Base-by-base conservation (phyloP, 1,284 basidiomycete genomes). In the Waitea zeae region DNA sequence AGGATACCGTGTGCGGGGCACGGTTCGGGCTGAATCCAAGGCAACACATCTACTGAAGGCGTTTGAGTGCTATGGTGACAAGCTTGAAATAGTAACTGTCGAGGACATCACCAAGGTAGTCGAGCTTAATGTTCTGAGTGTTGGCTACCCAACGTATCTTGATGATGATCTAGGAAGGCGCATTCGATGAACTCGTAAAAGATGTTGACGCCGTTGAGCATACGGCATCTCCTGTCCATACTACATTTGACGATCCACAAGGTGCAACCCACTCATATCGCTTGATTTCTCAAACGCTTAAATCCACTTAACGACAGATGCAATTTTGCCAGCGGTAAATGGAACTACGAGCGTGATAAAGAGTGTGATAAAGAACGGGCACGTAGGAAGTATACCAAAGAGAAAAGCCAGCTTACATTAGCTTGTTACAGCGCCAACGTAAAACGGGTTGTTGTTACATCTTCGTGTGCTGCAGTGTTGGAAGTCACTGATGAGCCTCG, bases 371-470 rank as follows among this genome's bases (percentile, higher is more conserved):
- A 67, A 67, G 45, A 50, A 67, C 42, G 62, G 61, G 59, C 67
- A 43, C 33, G 56, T 50, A 6, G n/a, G n/a, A n/a, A n/a, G n/a
- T n/a, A n/a, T n/a, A n/a, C n/a, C n/a, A n/a, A n/a, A n/a, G n/a
- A n/a, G n/a, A n/a, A n/a, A n/a, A n/a, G n/a, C n/a, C n/a, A n/a
- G n/a, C n/a, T n/a, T n/a, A n/a, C n/a, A n/a, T 26, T 7, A 26
- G 15, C 9, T 9, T 30, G 11, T 12, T 30, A 33, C 38, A 61
- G 62, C 39, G 46, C 61, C 15, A 42, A 49, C 14, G 58, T 82
- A 37, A 64, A 71, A 48, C 68, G 81, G 2, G 58, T 87, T 29
- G 70, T 87, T 34, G 53, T 84, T 38, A 78, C 75, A 0, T 60
- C 59, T 11, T 70, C 78, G 0, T 60, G 56, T 30, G 70, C 66